Evolutionary conservation across 139 green algal species (phyloP), one percentile per base, ranked within the genome.

Genomic region (Closterium sp.): DNA sequence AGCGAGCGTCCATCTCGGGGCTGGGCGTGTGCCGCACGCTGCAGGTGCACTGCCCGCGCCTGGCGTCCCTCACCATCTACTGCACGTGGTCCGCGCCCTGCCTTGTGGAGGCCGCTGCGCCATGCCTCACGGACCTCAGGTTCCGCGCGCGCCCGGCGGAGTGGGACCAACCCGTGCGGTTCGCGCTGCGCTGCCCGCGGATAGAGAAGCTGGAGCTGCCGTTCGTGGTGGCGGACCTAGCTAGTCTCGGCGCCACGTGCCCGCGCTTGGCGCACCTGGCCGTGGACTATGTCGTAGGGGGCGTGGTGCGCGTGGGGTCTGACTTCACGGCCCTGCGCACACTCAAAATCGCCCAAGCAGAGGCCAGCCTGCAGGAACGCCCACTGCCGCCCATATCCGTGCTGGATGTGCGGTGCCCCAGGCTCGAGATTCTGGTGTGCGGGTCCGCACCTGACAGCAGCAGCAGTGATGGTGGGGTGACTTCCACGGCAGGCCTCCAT

Each of bases 11-110:
- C 31, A 55, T 89, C 12, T 43, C n/a, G n/a, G 86, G 86, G 9
- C 66, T 89, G 4, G 86, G 66, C 16, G 86, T 89, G n/a, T 89
- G 86, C 32, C 86, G 32, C 55, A 89, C 86, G 31, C 66, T 89
- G 55, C 86, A 89, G 66, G 86, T 89, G 32, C 28, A 43, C 66
- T 89, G 86, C 86, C 28, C 86, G n/a, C 55, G 28, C 1, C 30
- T 89, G 28, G 30, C 55, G 28, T 89, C 86, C 31, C 32, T 89
- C 28, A 89, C 86, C 8, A n/a, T 89, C 55, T 89, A 84, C 32
- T 89, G 66, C 66, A 89, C 86, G 8, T 89, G 86, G 86, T 33
- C 86, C 30, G 30, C 30, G 9, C 86, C 86, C 28, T 55, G 35
- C n/a, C 66, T 55, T 9, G 86, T 89, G 10, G 86, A 89, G 7